A percentile compares a stretch with the other conserved stretches of the same genome.
Conservation (phyloP, 2,329 filamentous ascomycete genomes). For the Alternaria conjuncta region DNA sequence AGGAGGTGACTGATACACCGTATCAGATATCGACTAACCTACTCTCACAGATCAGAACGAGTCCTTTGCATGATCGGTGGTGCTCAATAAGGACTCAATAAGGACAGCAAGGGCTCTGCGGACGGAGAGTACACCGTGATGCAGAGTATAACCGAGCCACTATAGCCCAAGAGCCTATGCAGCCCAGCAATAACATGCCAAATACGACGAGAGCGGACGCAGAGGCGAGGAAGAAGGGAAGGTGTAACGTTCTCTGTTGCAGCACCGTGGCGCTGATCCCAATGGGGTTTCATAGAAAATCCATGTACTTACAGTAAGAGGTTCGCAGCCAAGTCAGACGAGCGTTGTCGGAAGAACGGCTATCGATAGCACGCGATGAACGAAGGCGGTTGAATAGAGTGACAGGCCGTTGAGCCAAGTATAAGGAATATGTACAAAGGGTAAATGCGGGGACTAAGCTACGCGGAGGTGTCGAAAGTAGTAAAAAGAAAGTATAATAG, state of each 20-base stretch:
- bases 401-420: conserved; percentile 17
- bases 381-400: conserved; percentile 2
- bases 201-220: conserved; percentile 14
- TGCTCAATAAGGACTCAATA: conserved; percentile 25
- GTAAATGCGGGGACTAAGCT: conserved; percentile 17
- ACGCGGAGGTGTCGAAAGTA: conserved; percentile 19
- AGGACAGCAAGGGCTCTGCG: conserved; percentile 28
- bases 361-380: background rate
- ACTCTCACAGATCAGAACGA: conserved; percentile 32
- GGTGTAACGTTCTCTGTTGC: conserved; percentile 44
- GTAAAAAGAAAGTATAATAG: conserved; percentile 27
- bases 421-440: conserved; percentile 18
- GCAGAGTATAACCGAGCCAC: conserved; percentile 16
- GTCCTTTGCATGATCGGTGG: conserved; percentile 36
- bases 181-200: conserved; percentile 6
- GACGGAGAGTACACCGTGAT: conserved; percentile 23
- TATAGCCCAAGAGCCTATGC: conserved; percentile 6
- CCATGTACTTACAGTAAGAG: conserved; percentile 50
- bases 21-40: conserved; percentile 37
- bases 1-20: conserved; percentile 12
- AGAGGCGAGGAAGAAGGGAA: conserved; percentile 22
- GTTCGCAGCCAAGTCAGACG: conserved; percentile 38
- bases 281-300: conserved; percentile 43
- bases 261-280: conserved; percentile 35
- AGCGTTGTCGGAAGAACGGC: conserved; percentile 25